Evolutionary conservation across 2,329 filamentous ascomycete genomes (phyloP), one percentile per base, ranked within the genome.

Genomic region (Fusarium multiceps): DNA sequence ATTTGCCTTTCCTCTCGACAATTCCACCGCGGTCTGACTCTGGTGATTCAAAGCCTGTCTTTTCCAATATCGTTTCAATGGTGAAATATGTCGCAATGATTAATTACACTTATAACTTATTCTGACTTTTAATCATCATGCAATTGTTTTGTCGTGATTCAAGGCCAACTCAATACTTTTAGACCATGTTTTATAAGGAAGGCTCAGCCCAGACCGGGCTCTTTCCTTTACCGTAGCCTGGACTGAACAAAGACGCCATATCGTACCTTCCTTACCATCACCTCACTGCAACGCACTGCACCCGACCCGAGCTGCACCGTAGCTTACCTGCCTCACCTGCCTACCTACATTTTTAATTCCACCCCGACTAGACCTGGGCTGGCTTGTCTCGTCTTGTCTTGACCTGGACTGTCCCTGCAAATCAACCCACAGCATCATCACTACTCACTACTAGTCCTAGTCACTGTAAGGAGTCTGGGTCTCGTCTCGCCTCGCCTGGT

Each of bases 361-460:
- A 72, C 50, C 49, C 49, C 49, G 27, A 53, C 37, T 34, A 42
- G 27, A 25, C 49, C 49, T 37, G 49, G n/a, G 23, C 11, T 28
- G 32, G 37, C 49, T 53, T 37, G 49, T 25, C 34, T 43, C 25
- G 32, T 53, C 49, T 42, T 53, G 49, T 43, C 41, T n/a, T 25
- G 41, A 60, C 60, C 63, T 47, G 68, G 71, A 64, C 69, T 66
- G 72, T 74, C 72, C 72, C 71, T 72, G 68, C 60, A 71, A 71
- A 60, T 41, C 48, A 51, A 53, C 72, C 63, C 68, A 71, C 59
- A 72, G 63, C 72, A 74, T 74, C 72, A 73, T 71, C 71, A 71
- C 34, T 63, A 28, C 45, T 47, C 68, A 69, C 55, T 66, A 49
- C 51, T 51, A 51, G 53, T 50, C 43, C 49, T 53, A 42, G 34